Evolutionary conservation across 768 basidiomycete genomes (phyloP).

Genomic region (Cystofilobasidium macerans): DNA sequence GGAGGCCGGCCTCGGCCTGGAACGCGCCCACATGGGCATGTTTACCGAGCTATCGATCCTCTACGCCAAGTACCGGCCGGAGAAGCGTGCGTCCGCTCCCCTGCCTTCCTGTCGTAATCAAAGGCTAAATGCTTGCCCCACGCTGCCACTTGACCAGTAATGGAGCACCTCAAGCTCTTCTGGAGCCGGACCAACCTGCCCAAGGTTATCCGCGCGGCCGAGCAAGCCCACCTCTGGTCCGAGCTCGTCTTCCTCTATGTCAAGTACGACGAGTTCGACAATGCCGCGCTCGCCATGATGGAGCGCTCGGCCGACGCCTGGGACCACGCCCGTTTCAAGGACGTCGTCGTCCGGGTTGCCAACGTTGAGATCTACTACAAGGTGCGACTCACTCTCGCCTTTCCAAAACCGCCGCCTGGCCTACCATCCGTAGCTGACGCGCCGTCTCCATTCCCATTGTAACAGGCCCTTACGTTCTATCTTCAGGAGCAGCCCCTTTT

Average conservation of each 20-base stretch:
- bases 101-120: too few species aligned
- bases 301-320: conserved; percentile 96
- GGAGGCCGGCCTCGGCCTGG: conserved; percentile 83
- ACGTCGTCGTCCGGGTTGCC: conserved; percentile 87
- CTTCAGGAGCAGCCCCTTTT: conserved; percentile 85
- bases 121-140: background rate
- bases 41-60: conserved; percentile 88
- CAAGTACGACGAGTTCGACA: conserved; percentile 73
- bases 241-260: conserved; percentile 97
- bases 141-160: conserved; percentile 47
- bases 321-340: conserved; percentile 99
- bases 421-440: background rate
- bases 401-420: background rate
- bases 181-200: conserved; percentile 86
- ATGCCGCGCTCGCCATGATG: conserved; percentile 96
- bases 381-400: conserved; percentile 29
- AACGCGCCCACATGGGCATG: conserved; percentile 97
- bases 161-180: conserved; percentile 98
- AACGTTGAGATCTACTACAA: conserved; percentile 99
- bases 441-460: background rate
- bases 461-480: conserved; percentile 70
- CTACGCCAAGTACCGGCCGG: conserved; percentile 89
- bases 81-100: conserved; percentile 55
- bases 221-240: conserved; percentile 95
- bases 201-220: conserved; percentile 93